phyloP scores from a whole-genome alignment of 371 early-diverging fungal species.

The Hamiltosporidium tvaerminnensis region DNA sequence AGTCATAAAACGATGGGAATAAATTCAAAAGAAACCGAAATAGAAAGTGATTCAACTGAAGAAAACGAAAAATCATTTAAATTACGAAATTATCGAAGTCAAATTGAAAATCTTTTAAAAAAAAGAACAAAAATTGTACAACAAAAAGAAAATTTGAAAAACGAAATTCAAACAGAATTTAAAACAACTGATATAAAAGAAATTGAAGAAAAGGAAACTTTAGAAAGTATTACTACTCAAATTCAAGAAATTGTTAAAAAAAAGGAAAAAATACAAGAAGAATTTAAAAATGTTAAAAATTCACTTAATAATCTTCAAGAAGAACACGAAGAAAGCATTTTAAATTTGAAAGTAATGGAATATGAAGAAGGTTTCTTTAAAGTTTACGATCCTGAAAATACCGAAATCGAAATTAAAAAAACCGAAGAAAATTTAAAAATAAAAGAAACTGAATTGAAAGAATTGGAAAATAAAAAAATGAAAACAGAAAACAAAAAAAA shows the following conservation, averaged over 20 bases:
- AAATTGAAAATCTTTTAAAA: neutral
- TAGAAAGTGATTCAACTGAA: constrained; percentile 16
- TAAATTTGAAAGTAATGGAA: neutral
- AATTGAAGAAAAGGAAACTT: no score
- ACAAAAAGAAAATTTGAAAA: neutral
- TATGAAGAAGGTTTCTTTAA: neutral
- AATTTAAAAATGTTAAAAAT: constrained; percentile 3
- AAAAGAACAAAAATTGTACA: neutral
- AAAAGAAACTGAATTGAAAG: constrained; percentile 1
- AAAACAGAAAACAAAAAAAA: neutral
- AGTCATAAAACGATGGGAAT: neutral
- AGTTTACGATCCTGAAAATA: neutral
- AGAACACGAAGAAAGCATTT: constrained; percentile 7
- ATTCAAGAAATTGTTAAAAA: neutral
- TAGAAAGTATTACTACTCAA: no score
- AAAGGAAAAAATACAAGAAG: constrained; percentile 6
- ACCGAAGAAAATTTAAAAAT: neutral
- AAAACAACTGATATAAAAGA: constrained; percentile 11
- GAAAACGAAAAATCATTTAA: neutral
- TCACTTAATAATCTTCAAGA: neutral
- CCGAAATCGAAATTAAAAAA: neutral
- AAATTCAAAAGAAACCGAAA: constrained; percentile 11
- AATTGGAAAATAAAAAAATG: neutral
- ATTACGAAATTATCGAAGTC: neutral
- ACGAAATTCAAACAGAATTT: constrained; percentile 1